A percentile compares a stretch with the other conserved stretches of the same genome.
Evolutionary conservation across 805 yeast genomes (phyloP).

Genomic region (Yarrowia sp.): DNA sequence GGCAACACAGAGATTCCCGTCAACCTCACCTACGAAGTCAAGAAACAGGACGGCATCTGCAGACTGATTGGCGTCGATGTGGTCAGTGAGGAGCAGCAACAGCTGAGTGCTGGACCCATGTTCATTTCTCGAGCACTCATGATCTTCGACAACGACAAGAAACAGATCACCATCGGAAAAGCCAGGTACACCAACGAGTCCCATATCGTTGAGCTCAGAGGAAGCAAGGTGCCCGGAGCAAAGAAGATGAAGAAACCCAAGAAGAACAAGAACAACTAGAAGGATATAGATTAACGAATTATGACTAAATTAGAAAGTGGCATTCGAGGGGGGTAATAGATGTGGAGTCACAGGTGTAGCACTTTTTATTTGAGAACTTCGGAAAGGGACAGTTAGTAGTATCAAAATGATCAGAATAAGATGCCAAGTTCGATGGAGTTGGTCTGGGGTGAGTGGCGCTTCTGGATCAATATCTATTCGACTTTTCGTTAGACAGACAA

Average conservation of each 20-base stretch:
- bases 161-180: constrained; percentile 12
- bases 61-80: not conserved
- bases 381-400: no score
- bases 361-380: no score
- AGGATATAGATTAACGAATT: not conserved
- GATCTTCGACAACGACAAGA: constrained; percentile 22
- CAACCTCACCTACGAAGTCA: not conserved
- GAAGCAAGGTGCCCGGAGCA: constrained; percentile 7
- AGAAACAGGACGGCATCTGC: not conserved
- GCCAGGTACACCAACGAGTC: constrained; percentile 14
- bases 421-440: no score
- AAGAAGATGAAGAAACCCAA: constrained; percentile 3
- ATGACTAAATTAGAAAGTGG: no score
- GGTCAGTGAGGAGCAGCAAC: not conserved
- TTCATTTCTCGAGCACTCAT: constrained; percentile 14
- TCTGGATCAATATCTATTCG: no score
- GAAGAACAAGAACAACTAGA: constrained; percentile 2
- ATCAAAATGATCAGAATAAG: no score
- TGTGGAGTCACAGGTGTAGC: no score
- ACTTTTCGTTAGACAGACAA: no score
- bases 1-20: constrained; percentile 9
- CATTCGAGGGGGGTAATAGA: no score
- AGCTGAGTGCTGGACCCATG: constrained; percentile 13
- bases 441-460: no score
- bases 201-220: not conserved